Evolutionary conservation across 768 basidiomycete species (phyloP).

Genomic region (Hirschioporus abietinus): DNA sequence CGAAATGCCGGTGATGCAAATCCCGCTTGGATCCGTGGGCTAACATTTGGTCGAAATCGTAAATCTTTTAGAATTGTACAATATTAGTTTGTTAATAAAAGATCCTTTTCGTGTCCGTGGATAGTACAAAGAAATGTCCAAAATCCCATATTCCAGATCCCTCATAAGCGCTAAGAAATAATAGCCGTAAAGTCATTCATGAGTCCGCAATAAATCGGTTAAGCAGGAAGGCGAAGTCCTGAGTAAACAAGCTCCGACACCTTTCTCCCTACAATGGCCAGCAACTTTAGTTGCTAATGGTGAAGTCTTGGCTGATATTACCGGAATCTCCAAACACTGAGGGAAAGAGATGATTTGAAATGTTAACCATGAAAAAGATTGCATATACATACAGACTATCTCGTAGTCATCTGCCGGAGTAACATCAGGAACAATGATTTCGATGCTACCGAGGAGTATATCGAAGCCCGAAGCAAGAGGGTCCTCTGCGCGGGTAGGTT

Average conservation of each 20-base stretch:
- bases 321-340: conserved; percentile 53
- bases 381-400: conserved; percentile 35
- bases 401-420: conserved; percentile 34
- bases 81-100: no score
- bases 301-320: conserved; percentile 40
- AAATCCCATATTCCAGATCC: neutral
- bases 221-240: no score
- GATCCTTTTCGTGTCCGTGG: no score
- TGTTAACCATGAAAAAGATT: neutral
- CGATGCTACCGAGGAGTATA: conserved; percentile 28
- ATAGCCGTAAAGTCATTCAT: no score
- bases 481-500: conserved; percentile 17
- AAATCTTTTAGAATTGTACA: no score
- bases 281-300: conserved; percentile 23
- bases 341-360: conserved; percentile 1
- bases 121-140: no score
- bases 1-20: no score
- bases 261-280: neutral
- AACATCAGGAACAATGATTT: conserved; percentile 37
- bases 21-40: no score
- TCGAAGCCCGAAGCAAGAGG: conserved; percentile 35
- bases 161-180: neutral
- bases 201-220: no score
- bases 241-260: no score
- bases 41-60: no score